A percentile compares a stretch with the other conserved stretches of the same genome.
Conservation (phyloP, 495 filamentous ascomycete species). For the Neurospora sp. region DNA sequence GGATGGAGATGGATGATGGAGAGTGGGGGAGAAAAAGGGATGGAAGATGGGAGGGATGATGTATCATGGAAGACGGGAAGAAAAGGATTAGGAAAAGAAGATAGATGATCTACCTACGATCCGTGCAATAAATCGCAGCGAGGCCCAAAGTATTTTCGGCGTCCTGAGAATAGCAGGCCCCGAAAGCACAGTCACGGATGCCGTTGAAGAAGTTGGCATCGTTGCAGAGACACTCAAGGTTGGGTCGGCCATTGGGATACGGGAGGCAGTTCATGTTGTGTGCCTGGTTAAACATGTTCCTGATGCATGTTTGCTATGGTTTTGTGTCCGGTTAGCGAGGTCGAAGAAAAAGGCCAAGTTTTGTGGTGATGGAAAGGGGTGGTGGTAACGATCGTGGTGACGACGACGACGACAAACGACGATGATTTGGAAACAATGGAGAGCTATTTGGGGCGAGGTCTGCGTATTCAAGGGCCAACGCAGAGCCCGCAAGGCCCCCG, state of each 20-base stretch:
- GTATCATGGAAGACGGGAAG: background rate
- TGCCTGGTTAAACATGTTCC: constrained; percentile 9
- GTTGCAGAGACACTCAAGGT: constrained; percentile 9
- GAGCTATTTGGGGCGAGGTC: background rate
- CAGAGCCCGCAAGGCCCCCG: background rate
- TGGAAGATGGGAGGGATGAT: background rate
- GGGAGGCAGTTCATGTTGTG: constrained; percentile 4
- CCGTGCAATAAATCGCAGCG: background rate
- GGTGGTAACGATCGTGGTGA: background rate
- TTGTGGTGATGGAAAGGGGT: background rate
- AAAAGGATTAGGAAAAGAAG: background rate
- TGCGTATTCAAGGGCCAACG: background rate
- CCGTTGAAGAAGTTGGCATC: constrained; percentile 9
- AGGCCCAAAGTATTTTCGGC: background rate
- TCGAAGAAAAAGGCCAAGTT: background rate
- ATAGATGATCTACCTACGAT: background rate
- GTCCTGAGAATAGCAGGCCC: constrained; percentile 1
- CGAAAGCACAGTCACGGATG: constrained; percentile 8
- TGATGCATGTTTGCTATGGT: constrained; percentile 6
- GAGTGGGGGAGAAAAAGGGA: background rate
- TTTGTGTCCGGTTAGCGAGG: background rate
- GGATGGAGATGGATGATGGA: background rate
- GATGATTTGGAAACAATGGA: background rate
- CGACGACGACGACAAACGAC: background rate
- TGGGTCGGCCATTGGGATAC: background rate